Conservation (phyloP, 768 basidiomycete species). For the Amanita jacksonii region DNA sequence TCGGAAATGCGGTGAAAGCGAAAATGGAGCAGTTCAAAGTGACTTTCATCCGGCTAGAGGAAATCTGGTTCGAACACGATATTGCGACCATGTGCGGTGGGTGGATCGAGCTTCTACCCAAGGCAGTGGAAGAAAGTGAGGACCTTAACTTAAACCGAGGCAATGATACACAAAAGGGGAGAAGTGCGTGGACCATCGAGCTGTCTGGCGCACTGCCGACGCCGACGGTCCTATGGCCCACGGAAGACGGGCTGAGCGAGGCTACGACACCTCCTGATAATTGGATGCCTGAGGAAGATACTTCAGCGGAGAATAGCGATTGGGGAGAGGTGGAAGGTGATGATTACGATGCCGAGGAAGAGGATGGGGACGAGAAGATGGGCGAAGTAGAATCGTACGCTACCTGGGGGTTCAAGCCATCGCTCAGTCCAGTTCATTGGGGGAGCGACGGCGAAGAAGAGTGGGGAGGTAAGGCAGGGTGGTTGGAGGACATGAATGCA, state of each 20-base stretch:
- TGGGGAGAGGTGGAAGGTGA: conserved; percentile 25
- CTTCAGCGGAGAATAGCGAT: conserved; percentile 18
- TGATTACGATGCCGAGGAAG: conserved; percentile 32
- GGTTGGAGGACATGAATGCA: conserved; percentile 7
- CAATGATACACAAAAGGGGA: conserved; percentile 22
- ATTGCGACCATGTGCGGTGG: conserved; percentile 46
- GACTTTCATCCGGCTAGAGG: conserved; percentile 36
- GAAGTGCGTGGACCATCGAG: conserved; percentile 34
- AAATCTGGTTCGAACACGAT: conserved; percentile 41
- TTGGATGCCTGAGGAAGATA: conserved; percentile 34
- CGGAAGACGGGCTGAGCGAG: conserved; percentile 23
- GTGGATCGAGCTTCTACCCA: conserved; percentile 45
- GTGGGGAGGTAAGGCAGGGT: conserved; percentile 12
- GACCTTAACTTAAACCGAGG: conserved; percentile 29
- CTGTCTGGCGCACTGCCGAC: conserved; percentile 28
- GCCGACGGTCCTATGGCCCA: conserved; percentile 21
- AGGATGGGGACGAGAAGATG: conserved; percentile 16
- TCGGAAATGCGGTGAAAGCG: conserved; percentile 37
- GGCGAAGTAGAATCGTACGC: conserved; percentile 11
- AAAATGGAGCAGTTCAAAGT: conserved; percentile 49
- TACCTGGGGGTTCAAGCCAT: conserved; percentile 10
- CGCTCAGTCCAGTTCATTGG: conserved; percentile 3
- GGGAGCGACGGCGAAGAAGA: not conserved
- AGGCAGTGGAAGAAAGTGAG: conserved; percentile 34
- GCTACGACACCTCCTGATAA: conserved; percentile 31